Evolutionary conservation across 768 basidiomycete species (phyloP).

Genomic region (Amanita fuliginea): DNA sequence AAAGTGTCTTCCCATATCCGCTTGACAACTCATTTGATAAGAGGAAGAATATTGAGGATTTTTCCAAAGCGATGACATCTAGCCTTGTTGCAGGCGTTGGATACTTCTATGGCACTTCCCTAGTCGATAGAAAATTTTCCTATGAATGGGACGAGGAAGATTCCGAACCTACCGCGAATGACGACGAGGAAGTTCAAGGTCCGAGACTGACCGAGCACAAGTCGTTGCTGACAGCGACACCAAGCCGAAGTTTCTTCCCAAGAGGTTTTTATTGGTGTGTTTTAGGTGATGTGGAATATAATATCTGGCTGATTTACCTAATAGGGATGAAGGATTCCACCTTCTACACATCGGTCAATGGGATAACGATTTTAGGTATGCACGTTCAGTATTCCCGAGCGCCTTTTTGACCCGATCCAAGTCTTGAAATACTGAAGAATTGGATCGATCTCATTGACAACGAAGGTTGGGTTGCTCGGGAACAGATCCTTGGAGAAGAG

Average conservation of each 20-base stretch:
- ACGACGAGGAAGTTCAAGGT: slow-evolving; percentile 32
- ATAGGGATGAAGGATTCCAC: slow-evolving; percentile 97
- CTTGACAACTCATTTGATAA: slow-evolving; percentile 38
- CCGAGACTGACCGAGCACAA: slow-evolving; percentile 63
- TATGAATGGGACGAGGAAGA: slow-evolving; percentile 86
- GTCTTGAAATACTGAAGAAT: slow-evolving; percentile 79
- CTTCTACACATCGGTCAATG: slow-evolving; percentile 83
- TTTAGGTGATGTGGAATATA: neutral
- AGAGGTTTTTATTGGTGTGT: slow-evolving; percentile 90
- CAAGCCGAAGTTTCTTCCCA: slow-evolving; percentile 94
- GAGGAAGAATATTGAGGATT: slow-evolving; percentile 42
- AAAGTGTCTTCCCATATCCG: slow-evolving; percentile 56
- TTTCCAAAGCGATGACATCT: slow-evolving; percentile 84
- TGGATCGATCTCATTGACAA: slow-evolving; percentile 91
- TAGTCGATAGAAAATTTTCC: slow-evolving; percentile 75
- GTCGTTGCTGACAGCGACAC: slow-evolving; percentile 81
- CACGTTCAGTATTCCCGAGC: neutral
- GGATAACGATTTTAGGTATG: slow-evolving; percentile 70
- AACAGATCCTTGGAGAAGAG: slow-evolving; percentile 95
- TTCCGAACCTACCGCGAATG: slow-evolving; percentile 22
- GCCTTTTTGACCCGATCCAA: slow-evolving; percentile 15
- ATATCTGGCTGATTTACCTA: slow-evolving; percentile 7
- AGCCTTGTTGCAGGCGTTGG: slow-evolving; percentile 91
- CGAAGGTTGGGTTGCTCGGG: slow-evolving; percentile 91
- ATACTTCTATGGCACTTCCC: slow-evolving; percentile 87